These are phyloP conservation scores for Ampelomyces quisqualis DNA, from an alignment of 2,329 filamentous ascomycete genomes.

Conservation along the genomic window DNA sequence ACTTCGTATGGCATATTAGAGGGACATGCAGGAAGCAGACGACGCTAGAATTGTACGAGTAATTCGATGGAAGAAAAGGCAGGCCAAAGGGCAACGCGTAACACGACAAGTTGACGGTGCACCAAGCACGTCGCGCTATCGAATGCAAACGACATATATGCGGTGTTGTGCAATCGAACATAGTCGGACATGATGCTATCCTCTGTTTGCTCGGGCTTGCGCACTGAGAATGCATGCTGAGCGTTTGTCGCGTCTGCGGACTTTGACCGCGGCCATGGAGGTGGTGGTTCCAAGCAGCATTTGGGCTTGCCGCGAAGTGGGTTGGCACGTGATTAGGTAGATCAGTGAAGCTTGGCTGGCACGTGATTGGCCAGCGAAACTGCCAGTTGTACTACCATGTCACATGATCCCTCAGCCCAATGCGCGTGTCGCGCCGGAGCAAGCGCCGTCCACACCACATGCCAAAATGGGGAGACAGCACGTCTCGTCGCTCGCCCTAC, in stretches of 20 bases:
- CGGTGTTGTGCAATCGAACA: neutral
- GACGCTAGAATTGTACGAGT: neutral
- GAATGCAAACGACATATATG: constrained; percentile 1
- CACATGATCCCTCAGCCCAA: constrained; percentile 29
- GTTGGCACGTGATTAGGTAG: neutral
- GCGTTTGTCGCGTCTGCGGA: constrained; percentile 14
- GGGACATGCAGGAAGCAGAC: neutral
- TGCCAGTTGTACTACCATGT: constrained; percentile 22
- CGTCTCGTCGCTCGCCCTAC: constrained; percentile 31
- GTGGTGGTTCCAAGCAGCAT: too few species aligned
- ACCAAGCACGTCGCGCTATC: too few species aligned
- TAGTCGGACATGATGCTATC: neutral
- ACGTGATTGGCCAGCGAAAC: constrained; percentile 8
- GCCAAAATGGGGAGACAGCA: constrained; percentile 35
- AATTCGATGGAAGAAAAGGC: too few species aligned
- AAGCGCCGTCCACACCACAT: constrained; percentile 21
- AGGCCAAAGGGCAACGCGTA: neutral
- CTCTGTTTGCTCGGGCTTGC: neutral
- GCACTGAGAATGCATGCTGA: constrained; percentile 8
- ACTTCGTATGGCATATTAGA: constrained; percentile 12
- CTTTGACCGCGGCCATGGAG: neutral
- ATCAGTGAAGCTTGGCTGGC: constrained; percentile 8
- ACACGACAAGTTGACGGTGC: neutral
- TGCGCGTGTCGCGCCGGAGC: constrained; percentile 13
- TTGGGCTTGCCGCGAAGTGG: neutral